A percentile compares a stretch with the other conserved stretches of the same genome.
phyloP scores from a whole-genome alignment of 208 protist genomes.

The Angomonas deanei region DNA sequence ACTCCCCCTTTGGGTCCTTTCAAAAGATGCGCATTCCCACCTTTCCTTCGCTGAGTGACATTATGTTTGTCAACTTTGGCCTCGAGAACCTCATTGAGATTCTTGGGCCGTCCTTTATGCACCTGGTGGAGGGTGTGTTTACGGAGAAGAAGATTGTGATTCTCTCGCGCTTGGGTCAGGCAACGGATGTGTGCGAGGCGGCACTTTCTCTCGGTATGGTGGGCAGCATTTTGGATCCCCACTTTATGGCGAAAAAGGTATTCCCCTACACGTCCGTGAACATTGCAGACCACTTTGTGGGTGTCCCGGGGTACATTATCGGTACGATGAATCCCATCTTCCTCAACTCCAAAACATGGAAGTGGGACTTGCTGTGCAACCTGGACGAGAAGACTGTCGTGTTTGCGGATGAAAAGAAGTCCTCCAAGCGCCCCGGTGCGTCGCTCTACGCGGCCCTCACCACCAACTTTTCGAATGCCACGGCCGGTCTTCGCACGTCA shows the following conservation, averaged over 20 bases:
- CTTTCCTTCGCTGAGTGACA: slow-evolving; percentile 38
- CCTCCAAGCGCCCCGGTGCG: slow-evolving; percentile 4
- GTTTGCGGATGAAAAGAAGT: slow-evolving; percentile 27
- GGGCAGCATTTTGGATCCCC: slow-evolving; percentile 52
- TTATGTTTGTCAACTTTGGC: slow-evolving; percentile 44
- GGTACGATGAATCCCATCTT: slow-evolving; percentile 84
- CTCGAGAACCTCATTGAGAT: slow-evolving; percentile 55
- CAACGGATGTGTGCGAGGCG: slow-evolving; percentile 71
- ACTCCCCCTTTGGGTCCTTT: slow-evolving; percentile 38
- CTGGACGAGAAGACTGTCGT: slow-evolving; percentile 44
- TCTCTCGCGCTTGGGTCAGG: slow-evolving; percentile 44
- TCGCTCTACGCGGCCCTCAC: slow-evolving; percentile 10
- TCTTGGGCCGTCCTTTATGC: slow-evolving; percentile 53
- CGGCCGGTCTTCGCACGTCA: slow-evolving; percentile 19
- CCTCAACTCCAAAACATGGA: slow-evolving; percentile 41
- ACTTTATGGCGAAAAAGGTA: slow-evolving; percentile 59
- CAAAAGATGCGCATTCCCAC: slow-evolving; percentile 44
- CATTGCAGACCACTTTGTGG: slow-evolving; percentile 42
- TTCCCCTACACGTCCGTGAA: slow-evolving; percentile 80
- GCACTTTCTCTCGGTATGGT: slow-evolving; percentile 57
- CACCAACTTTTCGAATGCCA: slow-evolving; percentile 26
- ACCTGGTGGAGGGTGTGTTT: slow-evolving; percentile 46
- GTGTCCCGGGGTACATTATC: slow-evolving; percentile 68
- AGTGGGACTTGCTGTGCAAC: slow-evolving; percentile 73
- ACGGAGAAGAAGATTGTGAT: slow-evolving; percentile 74